Evolutionary conservation across 805 yeast genomes (phyloP).

Genomic region (Lipomyces kockii): DNA sequence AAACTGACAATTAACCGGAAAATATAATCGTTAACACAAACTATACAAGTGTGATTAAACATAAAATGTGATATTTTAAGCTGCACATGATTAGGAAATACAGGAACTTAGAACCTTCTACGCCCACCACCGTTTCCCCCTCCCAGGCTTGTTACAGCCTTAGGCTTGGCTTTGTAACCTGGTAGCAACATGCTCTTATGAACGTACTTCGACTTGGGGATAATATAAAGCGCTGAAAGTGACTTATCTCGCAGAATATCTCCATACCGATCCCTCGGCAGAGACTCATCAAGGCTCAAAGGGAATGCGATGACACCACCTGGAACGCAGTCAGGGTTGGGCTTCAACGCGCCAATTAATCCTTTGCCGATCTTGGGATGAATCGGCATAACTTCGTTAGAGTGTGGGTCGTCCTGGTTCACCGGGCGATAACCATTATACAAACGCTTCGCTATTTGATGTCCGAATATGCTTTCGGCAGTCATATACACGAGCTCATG

Average conservation of each 20-base stretch:
- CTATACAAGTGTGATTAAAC: not conserved
- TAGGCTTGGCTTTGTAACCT: conserved; percentile 70
- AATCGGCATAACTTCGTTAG: conserved; percentile 15
- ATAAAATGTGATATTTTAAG: not conserved
- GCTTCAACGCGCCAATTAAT: conserved; percentile 45
- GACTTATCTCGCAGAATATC: conserved; percentile 52
- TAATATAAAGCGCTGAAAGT: conserved; percentile 56
- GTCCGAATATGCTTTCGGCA: conserved; percentile 58
- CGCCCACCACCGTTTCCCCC: conserved; percentile 6
- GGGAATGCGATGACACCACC: conserved; percentile 29
- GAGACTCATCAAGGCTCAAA: conserved; percentile 21
- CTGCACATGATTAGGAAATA: not conserved
- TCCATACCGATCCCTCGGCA: conserved; percentile 15
- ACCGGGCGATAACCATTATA: conserved; percentile 45
- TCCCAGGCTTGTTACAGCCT: conserved; percentile 66
- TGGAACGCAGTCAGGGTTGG: conserved; percentile 35
- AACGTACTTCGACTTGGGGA: conserved; percentile 59
- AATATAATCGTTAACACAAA: no score
- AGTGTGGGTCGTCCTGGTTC: conserved; percentile 47
- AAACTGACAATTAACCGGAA: no score
- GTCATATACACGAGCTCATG: conserved; percentile 73
- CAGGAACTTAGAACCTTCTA: not conserved
- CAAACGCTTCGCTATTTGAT: conserved; percentile 47
- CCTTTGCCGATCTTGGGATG: conserved; percentile 36
- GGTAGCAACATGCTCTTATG: conserved; percentile 85